These are phyloP conservation scores for Echium plantagineum DNA, from an alignment of 257 asterid species.

Conservation along the genomic window DNA sequence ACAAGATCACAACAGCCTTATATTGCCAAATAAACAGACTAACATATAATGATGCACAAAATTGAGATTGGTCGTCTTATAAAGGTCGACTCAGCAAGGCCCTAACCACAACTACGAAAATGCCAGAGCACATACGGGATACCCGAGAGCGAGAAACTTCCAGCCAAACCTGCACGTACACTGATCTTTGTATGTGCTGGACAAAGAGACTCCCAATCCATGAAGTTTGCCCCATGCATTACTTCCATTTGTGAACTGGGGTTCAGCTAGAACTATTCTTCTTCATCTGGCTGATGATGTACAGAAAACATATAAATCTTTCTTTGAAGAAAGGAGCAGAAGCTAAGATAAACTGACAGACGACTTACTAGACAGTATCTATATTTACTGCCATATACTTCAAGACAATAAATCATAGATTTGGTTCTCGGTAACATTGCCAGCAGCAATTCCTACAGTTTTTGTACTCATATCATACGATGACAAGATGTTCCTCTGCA, in stretches of 20 bases:
- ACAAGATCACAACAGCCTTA: not conserved
- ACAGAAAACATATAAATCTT: not conserved
- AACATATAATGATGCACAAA: not conserved
- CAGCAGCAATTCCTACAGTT: slow-evolving; percentile 29
- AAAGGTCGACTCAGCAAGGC: not conserved
- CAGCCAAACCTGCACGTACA: not conserved
- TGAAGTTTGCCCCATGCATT: not conserved
- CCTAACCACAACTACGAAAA: not conserved
- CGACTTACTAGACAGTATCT: slow-evolving; percentile 2
- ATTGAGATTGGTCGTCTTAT: not conserved
- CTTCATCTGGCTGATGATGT: slow-evolving; percentile 7
- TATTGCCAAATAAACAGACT: not conserved
- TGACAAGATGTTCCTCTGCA: slow-evolving; percentile 54
- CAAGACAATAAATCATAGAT: slow-evolving; percentile 18
- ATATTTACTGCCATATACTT: slow-evolving; percentile 9
- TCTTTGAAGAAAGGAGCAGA: not conserved
- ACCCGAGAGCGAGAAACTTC: not conserved
- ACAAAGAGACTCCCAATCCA: not conserved
- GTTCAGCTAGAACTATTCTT: not conserved
- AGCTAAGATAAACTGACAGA: not conserved
- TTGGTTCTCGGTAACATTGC: slow-evolving; percentile 12
- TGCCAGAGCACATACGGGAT: not conserved
- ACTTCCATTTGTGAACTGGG: slow-evolving; percentile 2
- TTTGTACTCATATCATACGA: slow-evolving; percentile 34
- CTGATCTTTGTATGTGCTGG: not conserved